phyloP scores from a whole-genome alignment of 2,329 filamentous ascomycete genomes.

The Fusarium concolor region DNA sequence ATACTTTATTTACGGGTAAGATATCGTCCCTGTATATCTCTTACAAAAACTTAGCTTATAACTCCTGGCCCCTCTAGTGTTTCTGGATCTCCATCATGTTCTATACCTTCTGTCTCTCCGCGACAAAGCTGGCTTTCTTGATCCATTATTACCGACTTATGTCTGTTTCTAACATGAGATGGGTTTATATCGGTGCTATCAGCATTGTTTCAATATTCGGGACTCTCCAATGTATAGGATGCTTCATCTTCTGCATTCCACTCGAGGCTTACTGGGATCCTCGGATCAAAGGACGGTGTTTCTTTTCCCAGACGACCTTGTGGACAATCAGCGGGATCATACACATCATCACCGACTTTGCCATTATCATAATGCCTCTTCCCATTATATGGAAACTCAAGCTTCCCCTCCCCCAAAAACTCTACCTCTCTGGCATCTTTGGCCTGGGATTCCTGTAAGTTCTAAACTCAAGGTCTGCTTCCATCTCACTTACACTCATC shows the following conservation, averaged over 20 bases:
- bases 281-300: conserved; percentile 12
- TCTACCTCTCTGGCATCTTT: conserved; percentile 23
- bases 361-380: conserved; percentile 27
- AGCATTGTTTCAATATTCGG: conserved; percentile 7
- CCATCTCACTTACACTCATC: background rate
- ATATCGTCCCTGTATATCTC: fast-evolving
- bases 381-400: conserved; percentile 31
- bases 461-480: fast-evolving
- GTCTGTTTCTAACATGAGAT: conserved; percentile 21
- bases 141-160: conserved; percentile 38
- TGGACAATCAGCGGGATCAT: conserved; percentile 26
- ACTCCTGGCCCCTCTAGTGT: background rate
- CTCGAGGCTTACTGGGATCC: conserved; percentile 28
- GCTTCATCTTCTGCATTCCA: background rate
- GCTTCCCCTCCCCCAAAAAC: conserved; percentile 18
- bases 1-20: conserved; percentile 16
- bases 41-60: background rate
- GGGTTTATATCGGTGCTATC: background rate
- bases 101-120: conserved; percentile 11
- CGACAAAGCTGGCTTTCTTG: conserved; percentile 31
- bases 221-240: background rate
- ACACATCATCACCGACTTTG: conserved; percentile 31
- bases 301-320: background rate
- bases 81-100: conserved; percentile 39
- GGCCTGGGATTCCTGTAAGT: conserved; percentile 34